phyloP scores from a whole-genome alignment of 768 basidiomycete genomes.

The Boletus pseudopeckii region DNA sequence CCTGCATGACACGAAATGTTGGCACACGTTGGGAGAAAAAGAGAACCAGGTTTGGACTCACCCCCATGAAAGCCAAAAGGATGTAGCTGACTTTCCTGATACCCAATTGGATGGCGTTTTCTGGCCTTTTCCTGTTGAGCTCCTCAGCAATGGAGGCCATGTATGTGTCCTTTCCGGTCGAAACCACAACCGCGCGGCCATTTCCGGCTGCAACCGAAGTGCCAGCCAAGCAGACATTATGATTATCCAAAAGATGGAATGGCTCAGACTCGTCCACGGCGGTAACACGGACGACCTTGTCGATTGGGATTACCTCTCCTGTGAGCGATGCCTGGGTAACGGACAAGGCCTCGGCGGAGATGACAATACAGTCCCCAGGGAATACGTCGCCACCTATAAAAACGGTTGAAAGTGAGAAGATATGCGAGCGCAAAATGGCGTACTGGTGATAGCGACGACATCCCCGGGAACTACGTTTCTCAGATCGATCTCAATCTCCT shows the following conservation, averaged over 20 bases:
- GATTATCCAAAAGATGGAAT: conserved; percentile 31
- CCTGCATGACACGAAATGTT: conserved; percentile 7
- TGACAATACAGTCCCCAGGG: conserved; percentile 34
- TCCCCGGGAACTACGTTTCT: conserved; percentile 33
- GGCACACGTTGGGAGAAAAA: background rate
- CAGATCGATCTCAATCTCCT: conserved; percentile 31
- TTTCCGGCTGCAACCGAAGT: conserved; percentile 34
- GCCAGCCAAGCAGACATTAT: conserved; percentile 33
- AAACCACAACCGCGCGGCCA: conserved; percentile 30
- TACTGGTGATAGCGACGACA: conserved; percentile 30
- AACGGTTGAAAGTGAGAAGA: background rate
- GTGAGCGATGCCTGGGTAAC: conserved; percentile 37
- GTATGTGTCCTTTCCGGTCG: conserved; percentile 33
- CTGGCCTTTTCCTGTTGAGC: conserved; percentile 29
- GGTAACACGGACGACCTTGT: conserved; percentile 23
- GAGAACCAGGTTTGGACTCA: conserved; percentile 6
- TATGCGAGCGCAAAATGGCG: background rate
- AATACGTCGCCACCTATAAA: conserved; percentile 33
- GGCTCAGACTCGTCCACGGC: conserved; percentile 13
- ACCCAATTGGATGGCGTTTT: conserved; percentile 33
- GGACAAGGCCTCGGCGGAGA: conserved; percentile 32
- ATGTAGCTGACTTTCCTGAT: conserved; percentile 35
- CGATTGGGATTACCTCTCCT: conserved; percentile 35
- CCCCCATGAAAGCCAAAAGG: conserved; percentile 30
- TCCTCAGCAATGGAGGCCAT: conserved; percentile 36